These are phyloP conservation scores for Kandelia obovata DNA, from an alignment of 345 rosid genomes.

Conservation along the genomic window DNA sequence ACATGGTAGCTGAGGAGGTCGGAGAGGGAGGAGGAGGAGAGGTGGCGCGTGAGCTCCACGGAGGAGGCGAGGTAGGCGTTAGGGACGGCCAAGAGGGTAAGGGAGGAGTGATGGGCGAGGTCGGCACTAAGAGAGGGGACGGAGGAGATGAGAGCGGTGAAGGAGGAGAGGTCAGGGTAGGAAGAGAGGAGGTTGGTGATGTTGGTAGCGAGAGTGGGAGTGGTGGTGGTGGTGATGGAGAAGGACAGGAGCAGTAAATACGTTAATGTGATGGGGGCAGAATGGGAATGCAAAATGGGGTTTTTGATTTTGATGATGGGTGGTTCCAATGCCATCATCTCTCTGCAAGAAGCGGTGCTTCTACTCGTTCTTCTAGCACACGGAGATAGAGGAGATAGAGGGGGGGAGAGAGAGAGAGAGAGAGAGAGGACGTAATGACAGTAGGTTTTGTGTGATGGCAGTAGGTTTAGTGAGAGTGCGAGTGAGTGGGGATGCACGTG, in stretches of 20 bases:
- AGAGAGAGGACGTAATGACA: neutral
- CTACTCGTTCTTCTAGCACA: neutral
- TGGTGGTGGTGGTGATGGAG: neutral
- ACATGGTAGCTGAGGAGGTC: constrained; percentile 90
- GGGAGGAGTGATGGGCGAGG: constrained; percentile 54
- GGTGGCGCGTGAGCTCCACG: constrained; percentile 57
- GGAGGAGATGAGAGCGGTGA: constrained; percentile 49
- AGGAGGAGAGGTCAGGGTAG: constrained; percentile 53
- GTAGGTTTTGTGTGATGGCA: neutral
- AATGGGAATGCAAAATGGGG: constrained; percentile 30
- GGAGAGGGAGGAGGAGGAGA: constrained; percentile 57
- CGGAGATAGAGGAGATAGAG: no score
- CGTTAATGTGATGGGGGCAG: constrained; percentile 39
- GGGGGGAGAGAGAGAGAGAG: neutral
- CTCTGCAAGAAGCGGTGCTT: neutral
- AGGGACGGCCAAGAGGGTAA: constrained; percentile 82
- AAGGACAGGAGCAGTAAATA: constrained; percentile 42
- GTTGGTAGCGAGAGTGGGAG: constrained; percentile 46
- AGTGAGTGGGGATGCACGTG: neutral
- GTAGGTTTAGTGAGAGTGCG: neutral
- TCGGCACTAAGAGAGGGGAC: constrained; percentile 44
- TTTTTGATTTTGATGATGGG: no score
- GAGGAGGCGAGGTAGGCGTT: constrained; percentile 53
- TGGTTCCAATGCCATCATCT: no score
- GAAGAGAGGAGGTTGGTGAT: constrained; percentile 66